phyloP scores from a whole-genome alignment of 1,284 basidiomycete genomes.

The Paramarasmius palmivorus region DNA sequence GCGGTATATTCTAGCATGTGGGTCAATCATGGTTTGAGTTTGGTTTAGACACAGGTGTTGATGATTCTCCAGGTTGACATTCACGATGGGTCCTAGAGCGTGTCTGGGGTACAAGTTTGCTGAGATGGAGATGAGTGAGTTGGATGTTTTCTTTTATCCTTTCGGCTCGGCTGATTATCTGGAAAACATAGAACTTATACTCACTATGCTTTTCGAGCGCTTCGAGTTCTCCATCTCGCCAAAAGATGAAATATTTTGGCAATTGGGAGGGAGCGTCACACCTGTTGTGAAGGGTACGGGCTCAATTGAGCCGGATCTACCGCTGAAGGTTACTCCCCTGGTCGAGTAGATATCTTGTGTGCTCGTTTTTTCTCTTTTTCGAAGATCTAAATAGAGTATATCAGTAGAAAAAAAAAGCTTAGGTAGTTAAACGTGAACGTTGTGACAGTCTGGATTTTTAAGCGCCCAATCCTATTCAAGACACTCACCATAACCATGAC shows the following conservation, averaged over 20 bases:
- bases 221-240: neutral
- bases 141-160: too few species aligned
- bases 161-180: too few species aligned
- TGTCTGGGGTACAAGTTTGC: neutral
- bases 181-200: conserved; percentile 3
- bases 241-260: neutral
- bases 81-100: neutral
- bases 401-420: too few species aligned
- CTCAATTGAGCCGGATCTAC: neutral
- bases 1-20: conserved; percentile 1
- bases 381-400: too few species aligned
- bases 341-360: too few species aligned
- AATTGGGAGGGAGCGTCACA: neutral
- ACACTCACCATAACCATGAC: too few species aligned
- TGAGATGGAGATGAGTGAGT: neutral
- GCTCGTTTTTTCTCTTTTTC: too few species aligned
- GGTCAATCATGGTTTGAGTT: neutral
- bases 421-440: too few species aligned
- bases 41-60: neutral
- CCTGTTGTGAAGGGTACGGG: neutral
- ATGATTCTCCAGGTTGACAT: conserved; percentile 7
- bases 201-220: neutral
- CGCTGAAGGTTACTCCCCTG: conserved; percentile 4
- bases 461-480: too few species aligned
- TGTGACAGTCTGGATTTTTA: too few species aligned